Conservation (phyloP, 257 asterid species). For the Scutellaria barbata region DNA sequence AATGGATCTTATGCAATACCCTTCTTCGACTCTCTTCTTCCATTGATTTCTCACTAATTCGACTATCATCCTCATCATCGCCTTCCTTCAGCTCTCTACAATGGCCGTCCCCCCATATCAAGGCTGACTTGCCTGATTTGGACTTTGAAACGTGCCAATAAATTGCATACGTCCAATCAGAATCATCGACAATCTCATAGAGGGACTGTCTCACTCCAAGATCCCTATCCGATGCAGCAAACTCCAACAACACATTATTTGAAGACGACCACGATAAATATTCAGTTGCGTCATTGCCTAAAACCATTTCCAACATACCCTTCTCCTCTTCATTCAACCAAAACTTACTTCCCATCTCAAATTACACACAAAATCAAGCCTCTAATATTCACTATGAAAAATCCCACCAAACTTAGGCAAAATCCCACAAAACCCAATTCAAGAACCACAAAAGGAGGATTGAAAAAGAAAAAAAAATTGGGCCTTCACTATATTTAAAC, state of each 20-base stretch:
- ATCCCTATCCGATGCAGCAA: slow-evolving; percentile 62
- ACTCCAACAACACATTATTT: slow-evolving; percentile 69
- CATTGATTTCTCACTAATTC: slow-evolving; percentile 22
- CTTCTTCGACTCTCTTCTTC: slow-evolving; percentile 56
- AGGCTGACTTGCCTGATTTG: slow-evolving; percentile 89
- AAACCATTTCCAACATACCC: slow-evolving; percentile 59
- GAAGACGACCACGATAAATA: slow-evolving; percentile 76
- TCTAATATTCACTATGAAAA: slow-evolving; percentile 5
- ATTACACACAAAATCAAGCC: slow-evolving; percentile 29
- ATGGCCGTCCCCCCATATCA: slow-evolving; percentile 97
- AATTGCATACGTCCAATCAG: slow-evolving; percentile 92
- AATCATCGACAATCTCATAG: slow-evolving; percentile 68
- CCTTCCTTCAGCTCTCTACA: slow-evolving; percentile 56
- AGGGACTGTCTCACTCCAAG: slow-evolving; percentile 74
- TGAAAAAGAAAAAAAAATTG: too few species aligned
- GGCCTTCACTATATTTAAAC: too few species aligned
- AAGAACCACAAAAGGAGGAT: too few species aligned
- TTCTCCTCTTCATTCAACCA: slow-evolving; percentile 70
- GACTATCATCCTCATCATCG: slow-evolving; percentile 38
- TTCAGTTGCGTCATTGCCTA: slow-evolving; percentile 75
- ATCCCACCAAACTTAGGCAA: background rate
- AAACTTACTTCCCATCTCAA: slow-evolving; percentile 63
- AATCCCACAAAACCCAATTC: slow-evolving; percentile 10
- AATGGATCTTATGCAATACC: slow-evolving; percentile 70
- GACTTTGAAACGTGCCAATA: slow-evolving; percentile 96